Evolutionary conservation across 202 grass and related monocot species (phyloP), one percentile per base, ranked within the genome.

Genomic region (Elaeis oleifera): DNA sequence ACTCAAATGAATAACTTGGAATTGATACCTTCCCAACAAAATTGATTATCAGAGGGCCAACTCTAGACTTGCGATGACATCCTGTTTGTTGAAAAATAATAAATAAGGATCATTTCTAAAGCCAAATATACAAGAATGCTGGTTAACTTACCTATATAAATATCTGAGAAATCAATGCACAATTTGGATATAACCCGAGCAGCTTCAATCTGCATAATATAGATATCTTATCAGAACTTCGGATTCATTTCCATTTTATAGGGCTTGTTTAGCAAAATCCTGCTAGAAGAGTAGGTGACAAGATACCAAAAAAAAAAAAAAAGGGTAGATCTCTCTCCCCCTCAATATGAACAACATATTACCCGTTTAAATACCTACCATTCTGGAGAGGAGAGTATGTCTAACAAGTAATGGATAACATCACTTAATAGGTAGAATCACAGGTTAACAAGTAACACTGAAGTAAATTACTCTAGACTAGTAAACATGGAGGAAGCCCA

Each of bases 111-210:
- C 5, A 61, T 53, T 25, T 19, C 32, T 6, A 54, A 23, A 63
- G n/a, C 49, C 29, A 70, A 59, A 60, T 56, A 67, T 14, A 14
- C 5, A 31, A 58, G 24, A 50, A 22, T 21, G 23, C 2, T 36
- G 5, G 70, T 61, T 44, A 44, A 44, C 71, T 74, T 86, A 97
- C 94, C 94, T 81, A 89, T 92, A 70, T 84, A 83, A 76, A 97
- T 67, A 76, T 97, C 94, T 50, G 88, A 81, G 78, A 92, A 97
- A 71, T 89, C 82, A 55, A 89, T 74, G 72, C 77, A 81, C 51
- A 97, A 32, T 69, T 92, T 84, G 69, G 80, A 81, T 70, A 97
- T 64, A 44, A 81, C 78, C 0, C 84, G 64, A 21, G 85, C 82
- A 77, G 79, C 80, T 77, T 89, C 83, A 71, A 82, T 82, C 94